Conservation (phyloP, 352 stramenopile species). For the Globisporangium uncinulatum region DNA sequence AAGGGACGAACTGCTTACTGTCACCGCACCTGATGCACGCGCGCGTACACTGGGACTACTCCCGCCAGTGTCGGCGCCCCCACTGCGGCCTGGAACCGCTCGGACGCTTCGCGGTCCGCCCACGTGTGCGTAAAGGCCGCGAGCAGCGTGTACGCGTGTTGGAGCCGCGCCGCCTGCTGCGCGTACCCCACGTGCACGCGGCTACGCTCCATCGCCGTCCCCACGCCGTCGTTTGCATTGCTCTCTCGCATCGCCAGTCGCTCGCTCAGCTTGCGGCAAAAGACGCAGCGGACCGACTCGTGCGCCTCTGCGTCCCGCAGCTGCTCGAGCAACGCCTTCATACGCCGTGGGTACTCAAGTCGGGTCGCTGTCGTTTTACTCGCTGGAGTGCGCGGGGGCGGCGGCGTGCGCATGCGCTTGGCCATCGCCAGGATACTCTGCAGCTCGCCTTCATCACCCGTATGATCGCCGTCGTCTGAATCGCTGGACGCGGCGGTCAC, state of each 20-base stretch:
- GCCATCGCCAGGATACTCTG: slow-evolving; percentile 27
- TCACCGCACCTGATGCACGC: slow-evolving; percentile 39
- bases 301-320: slow-evolving; percentile 27
- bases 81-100: slow-evolving; percentile 21
- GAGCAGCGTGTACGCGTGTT: slow-evolving; percentile 26
- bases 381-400: not conserved
- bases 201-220: not conserved
- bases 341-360: slow-evolving; percentile 44
- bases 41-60: slow-evolving; percentile 41
- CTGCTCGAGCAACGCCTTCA: slow-evolving; percentile 38
- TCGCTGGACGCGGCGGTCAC: not conserved
- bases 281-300: slow-evolving; percentile 33
- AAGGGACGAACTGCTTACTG: not conserved
- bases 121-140: slow-evolving; percentile 27
- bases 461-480: slow-evolving; percentile 1
- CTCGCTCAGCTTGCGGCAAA: slow-evolving; percentile 53
- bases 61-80: slow-evolving; percentile 28
- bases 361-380: slow-evolving; percentile 1
- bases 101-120: slow-evolving; percentile 16
- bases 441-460: slow-evolving; percentile 7
- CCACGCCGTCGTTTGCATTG: not conserved
- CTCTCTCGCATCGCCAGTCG: slow-evolving; percentile 19
- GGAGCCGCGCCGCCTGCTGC: slow-evolving; percentile 28
- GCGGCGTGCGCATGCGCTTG: slow-evolving; percentile 15
- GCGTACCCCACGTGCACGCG: slow-evolving; percentile 29